Evolutionary conservation across 371 early-diverging fungal species (phyloP), one percentile per base, ranked within the genome.

Genomic region (Parasitella parasitica): DNA sequence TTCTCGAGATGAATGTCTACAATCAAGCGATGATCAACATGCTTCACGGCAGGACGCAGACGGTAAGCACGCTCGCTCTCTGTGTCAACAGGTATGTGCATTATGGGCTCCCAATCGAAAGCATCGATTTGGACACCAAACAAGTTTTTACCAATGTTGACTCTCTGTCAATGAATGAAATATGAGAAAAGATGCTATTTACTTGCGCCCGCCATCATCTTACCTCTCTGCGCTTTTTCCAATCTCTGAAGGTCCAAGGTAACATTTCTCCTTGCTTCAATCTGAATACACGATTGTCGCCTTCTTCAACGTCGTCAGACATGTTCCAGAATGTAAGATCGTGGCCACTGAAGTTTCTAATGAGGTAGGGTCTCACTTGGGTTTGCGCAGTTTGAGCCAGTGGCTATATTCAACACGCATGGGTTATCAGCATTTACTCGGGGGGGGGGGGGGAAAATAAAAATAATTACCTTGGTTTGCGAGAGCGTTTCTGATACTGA

Each of bases 201-300:
- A n/a, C n/a, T n/a, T n/a, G n/a, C n/a, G n/a, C n/a, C n/a, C n/a
- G n/a, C n/a, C n/a, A n/a, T n/a, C n/a, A n/a, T n/a, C n/a, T n/a
- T 66, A 79, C 87, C 77, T 91, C 90, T 54, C 92, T 80, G 61
- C 89, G 84, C 13, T 79, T 80, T 34, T 89, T 82, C 93, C 93
- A 94, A 67, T 94, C 91, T 16, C 92, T 87, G 48, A 94, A 94
- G 0, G 86, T 84, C 93, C 92, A 94, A 4, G 89, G 81, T 7
- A 86, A 67, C 8, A 86, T 86, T 27, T 81, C 71, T 13, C 86
- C 83, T 56, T 89, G 78, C 18, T 70, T 57, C 3, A 91, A 59
- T 28, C 72, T 54, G 9, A 78, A 72, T 9, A 88, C 73, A 15
- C 78, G 43, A 0, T 81, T 77, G 27, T 84, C 78, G 0, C 61